Base-by-base conservation (phyloP, 1,284 basidiomycete species). In the Rhodotorula mucilaginosa region DNA sequence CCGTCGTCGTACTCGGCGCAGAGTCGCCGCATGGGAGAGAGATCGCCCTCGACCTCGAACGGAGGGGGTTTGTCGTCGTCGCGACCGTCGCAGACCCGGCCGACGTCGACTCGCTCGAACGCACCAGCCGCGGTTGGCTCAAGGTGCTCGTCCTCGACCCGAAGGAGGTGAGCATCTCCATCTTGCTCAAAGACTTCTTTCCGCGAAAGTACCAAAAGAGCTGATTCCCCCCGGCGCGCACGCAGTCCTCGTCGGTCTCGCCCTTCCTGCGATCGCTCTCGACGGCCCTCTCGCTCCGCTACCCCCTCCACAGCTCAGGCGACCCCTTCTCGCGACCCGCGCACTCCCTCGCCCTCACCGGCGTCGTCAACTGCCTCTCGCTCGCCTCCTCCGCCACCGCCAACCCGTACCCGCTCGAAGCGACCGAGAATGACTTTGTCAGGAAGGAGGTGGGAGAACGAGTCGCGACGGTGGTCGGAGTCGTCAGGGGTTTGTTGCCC, bases 141-240 rank as follows among this genome's bases (percentile, higher is more conserved):
- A 87, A 88, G 63, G 90, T 88, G 1, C 84, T 92, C 69, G 87
- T 92, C 29, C 85, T 93, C 58, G 88, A 92, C 80, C 88, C 91
- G 0, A 83, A 83, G 65, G 88, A 90, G 83, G 90, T 89, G 79
- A 58, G 68, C 34, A 7, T 5, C 34, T 34, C 34, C 8, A 7
- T 34, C 34, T 34, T 8, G 34, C 34, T 26, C 6, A 34, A 34
- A 34, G 34, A 34, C 34, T 8, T 34, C 34, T 34, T 34, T 34
- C 34, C 34, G 26, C 26, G 26, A 26, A 26, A 26, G 26, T 26
- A 26, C 26, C 15, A 29, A 2, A 12, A 18, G 13, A 23, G 6
- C 59, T 58, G 34, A 57, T 29, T 21, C 39, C 5, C 34, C 23
- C 23, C 57, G 19, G 10, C 21, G 23, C 48, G 48, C 54, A 16